Conservation (phyloP, 495 filamentous ascomycete genomes). For the Copromyces sp. region DNA sequence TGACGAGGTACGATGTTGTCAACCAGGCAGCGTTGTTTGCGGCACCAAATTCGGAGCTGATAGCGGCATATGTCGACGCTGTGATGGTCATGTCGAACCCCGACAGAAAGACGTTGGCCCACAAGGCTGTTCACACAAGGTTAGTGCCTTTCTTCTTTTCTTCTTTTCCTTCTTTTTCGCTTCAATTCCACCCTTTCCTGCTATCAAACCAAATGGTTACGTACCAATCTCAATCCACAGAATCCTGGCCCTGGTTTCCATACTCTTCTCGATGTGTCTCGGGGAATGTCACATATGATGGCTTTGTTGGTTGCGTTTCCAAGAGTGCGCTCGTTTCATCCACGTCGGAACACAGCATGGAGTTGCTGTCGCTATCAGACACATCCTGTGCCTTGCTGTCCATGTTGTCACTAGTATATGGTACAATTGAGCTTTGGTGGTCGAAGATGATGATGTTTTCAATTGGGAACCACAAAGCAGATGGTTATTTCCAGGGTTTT, state of each 20-base stretch:
- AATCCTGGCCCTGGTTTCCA: constrained; percentile 24
- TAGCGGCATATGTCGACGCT: constrained; percentile 54
- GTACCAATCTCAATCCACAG: constrained; percentile 30
- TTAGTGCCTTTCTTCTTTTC: not conserved
- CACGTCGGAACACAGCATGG: not conserved
- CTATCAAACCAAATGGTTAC: not conserved
- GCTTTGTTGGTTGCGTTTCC: constrained; percentile 5
- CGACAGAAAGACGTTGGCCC: constrained; percentile 55
- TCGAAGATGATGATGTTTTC: not conserved
- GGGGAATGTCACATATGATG: constrained; percentile 15
- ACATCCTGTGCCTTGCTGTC: not conserved
- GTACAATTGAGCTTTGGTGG: not conserved
- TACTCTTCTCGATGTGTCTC: constrained; percentile 3
- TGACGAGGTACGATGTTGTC: constrained; percentile 64
- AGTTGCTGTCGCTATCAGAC: not conserved
- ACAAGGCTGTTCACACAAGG: constrained; percentile 36
- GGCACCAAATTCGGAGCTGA: constrained; percentile 45
- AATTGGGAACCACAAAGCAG: not conserved
- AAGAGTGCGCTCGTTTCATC: constrained; percentile 17
- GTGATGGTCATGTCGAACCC: constrained; percentile 60
- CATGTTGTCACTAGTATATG: not conserved
- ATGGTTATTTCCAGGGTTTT: not conserved
- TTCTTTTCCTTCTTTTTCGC: constrained; percentile 6
- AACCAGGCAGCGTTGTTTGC: constrained; percentile 52
- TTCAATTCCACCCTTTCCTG: too few species aligned